Percentiles rank a stretch among this genome's conserved stretches.
phyloP scores from a whole-genome alignment of 2,329 filamentous ascomycete species.

The Clonostachys sp. region DNA sequence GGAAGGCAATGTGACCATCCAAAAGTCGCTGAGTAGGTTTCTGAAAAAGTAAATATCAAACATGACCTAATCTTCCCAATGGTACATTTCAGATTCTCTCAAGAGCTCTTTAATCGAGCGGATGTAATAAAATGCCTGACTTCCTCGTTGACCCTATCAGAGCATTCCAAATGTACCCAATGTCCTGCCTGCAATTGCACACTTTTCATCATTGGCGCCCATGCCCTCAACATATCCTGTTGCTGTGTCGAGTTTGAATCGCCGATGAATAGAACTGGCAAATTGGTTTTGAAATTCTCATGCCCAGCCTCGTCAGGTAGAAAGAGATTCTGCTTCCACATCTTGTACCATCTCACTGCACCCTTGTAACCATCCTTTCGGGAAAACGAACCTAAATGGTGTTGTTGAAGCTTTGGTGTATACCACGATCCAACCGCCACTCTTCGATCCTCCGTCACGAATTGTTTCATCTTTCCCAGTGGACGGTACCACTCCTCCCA shows the following conservation, averaged over 20 bases:
- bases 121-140: conserved; percentile 6
- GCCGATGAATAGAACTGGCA: conserved; percentile 14
- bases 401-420: conserved; percentile 8
- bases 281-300: conserved; percentile 6
- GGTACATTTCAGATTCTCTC: too few relatives aligned
- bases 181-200: conserved; percentile 23
- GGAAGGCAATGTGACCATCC: not conserved
- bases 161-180: conserved; percentile 23
- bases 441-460: conserved; percentile 11
- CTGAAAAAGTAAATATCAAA: not conserved
- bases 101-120: not conserved
- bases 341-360: conserved; percentile 19
- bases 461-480: conserved; percentile 16
- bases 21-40: not conserved
- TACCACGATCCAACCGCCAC: conserved; percentile 18
- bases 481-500: conserved; percentile 20
- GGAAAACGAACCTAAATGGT: conserved; percentile 14
- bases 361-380: conserved; percentile 18
- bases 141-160: not conserved
- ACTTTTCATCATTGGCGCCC: conserved; percentile 26
- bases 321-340: conserved; percentile 20
- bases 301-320: conserved; percentile 13
- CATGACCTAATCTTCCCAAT: too few relatives aligned
- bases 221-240: conserved; percentile 14
- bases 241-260: conserved; percentile 11